Evolutionary conservation across 2,329 filamentous ascomycete genomes (phyloP), one percentile per base, ranked within the genome.

Genomic region (Epicoccum nigrum): DNA sequence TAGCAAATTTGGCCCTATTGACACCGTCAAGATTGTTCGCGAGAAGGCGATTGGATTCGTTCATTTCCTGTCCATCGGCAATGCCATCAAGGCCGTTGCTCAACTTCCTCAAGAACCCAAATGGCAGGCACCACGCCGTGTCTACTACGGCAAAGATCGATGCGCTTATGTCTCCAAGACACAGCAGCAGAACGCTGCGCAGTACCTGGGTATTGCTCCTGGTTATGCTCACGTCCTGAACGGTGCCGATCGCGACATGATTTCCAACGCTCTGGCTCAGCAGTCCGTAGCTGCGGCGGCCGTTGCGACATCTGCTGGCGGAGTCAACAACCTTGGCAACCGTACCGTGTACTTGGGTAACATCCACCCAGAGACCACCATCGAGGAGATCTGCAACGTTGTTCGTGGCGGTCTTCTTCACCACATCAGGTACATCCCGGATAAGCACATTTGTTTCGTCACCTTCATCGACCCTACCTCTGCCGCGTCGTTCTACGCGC

Each of bases 381-480:
- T 97, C 64, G 94, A 99, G 78, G 94, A 99, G 78, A 99, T 99
- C 72, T 99, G 94, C 83, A 99, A 99, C 70, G 94, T 99, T 50
- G 94, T 99, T 44, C 86, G 94, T 59, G 94, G 94, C 52, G 94
- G 94, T 65, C 83, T 99, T 60, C 82, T 99, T 65, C 94, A 99
- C 75, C 94, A 99, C 75, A 96, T 99, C 74, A 91, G 94, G 64
- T 99, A 97, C 77, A 99, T 99, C 65, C 94, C 94, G 6, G 94
- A 99, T 79, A 99, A 99, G 84, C 94, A 99, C 77, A 99, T 99
- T 64, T 99, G 94, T 81, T 99, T 99, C 71, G 94, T 99, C 50
- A 99, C 94, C 1, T 99, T 99, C 77, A 97, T 99, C 74, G 94
- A 99, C 70, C 94, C 94, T 7, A 99, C 94, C 19, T 95, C 94